A percentile compares a stretch with the other conserved stretches of the same genome.
Evolutionary conservation across 106 monocot species (phyloP).

Genomic region (Allium cepa): DNA sequence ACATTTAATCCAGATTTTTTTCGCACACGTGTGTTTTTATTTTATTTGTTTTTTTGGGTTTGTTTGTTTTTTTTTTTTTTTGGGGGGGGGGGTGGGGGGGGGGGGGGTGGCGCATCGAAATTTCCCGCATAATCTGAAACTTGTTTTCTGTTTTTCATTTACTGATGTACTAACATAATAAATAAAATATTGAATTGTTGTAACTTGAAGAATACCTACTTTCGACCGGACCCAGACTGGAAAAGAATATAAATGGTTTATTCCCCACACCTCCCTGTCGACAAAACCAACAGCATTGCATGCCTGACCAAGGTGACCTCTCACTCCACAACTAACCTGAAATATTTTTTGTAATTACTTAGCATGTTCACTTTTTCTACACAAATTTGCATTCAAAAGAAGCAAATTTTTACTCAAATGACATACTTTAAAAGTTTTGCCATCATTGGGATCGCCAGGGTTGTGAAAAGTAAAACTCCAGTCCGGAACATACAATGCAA

Average conservation of each 20-base stretch:
- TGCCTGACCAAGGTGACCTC: conserved; percentile 29
- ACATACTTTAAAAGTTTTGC: conserved; percentile 37
- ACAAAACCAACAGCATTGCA: conserved; percentile 40
- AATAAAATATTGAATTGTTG: neutral
- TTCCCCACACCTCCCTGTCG: conserved; percentile 32
- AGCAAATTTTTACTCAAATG: neutral
- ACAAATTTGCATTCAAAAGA: neutral
- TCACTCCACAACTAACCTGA: conserved; percentile 42
- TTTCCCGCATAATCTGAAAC: too few relatives aligned
- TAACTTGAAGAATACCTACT: conserved; percentile 7
- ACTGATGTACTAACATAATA: too few relatives aligned
- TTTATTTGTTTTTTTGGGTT: too few relatives aligned
- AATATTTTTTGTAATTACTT: neutral
- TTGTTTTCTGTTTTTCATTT: too few relatives aligned
- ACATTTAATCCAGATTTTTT: too few relatives aligned
- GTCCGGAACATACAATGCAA: conserved; percentile 31
- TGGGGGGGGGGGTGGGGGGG: too few relatives aligned
- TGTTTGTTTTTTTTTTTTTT: too few relatives aligned
- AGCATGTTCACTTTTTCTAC: neutral
- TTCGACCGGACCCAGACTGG: conserved; percentile 29
- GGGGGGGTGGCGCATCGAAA: too few relatives aligned
- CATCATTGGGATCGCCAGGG: conserved; percentile 26
- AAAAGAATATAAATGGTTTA: conserved; percentile 27
- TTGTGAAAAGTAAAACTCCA: conserved; percentile 35
- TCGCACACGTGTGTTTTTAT: too few relatives aligned